Conservation (phyloP, 177 flowering plant genomes). For the Vitis hybrid region DNA sequence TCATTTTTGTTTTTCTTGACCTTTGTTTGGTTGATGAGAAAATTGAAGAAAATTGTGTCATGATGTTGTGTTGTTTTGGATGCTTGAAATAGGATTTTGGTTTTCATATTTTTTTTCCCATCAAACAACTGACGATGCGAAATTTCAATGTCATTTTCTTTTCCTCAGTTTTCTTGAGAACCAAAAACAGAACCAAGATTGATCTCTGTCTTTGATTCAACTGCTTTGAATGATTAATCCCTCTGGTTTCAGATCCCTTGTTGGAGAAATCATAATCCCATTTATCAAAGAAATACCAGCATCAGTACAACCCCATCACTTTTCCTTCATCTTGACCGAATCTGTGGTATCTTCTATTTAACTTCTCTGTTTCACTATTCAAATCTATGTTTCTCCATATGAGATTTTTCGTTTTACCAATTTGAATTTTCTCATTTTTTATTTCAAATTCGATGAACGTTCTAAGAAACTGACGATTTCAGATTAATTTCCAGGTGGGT, state of each 20-base stretch:
- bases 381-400: background rate
- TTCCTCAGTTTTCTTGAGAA: no score
- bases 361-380: background rate
- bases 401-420: background rate
- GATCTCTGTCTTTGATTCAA: no score
- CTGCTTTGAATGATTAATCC: no score
- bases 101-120: background rate
- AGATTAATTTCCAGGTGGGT: conserved; percentile 7
- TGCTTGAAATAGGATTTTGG: no score
- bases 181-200: no score
- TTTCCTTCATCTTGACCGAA: background rate
- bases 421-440: background rate
- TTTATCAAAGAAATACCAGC: background rate
- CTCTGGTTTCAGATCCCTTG: background rate
- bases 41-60: no score
- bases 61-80: no score
- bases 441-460: no score
- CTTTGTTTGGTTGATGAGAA: no score
- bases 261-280: background rate
- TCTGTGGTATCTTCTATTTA: background rate
- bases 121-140: no score
- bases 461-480: background rate
- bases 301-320: background rate
- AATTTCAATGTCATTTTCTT: no score
- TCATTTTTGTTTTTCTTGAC: background rate